phyloP scores from a whole-genome alignment of 208 protist genomes.

The Trypanosoma lewisi region DNA sequence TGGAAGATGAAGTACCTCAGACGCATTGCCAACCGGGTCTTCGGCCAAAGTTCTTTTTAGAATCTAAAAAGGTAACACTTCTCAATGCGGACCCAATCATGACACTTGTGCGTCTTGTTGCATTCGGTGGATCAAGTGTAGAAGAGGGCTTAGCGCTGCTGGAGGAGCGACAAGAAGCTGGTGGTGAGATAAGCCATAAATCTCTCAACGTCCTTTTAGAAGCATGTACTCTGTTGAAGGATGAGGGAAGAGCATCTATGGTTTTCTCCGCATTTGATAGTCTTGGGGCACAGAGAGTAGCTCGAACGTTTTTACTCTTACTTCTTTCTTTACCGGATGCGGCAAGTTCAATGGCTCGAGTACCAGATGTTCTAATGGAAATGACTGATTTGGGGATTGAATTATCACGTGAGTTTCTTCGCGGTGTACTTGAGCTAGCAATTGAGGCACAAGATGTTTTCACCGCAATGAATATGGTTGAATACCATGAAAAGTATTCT shows the following conservation, averaged over 20 bases:
- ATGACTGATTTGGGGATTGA: conserved; percentile 28
- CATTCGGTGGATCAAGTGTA: conserved; percentile 23
- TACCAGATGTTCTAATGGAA: conserved; percentile 27
- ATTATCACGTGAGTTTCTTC: conserved; percentile 30
- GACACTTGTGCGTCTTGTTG: conserved; percentile 37
- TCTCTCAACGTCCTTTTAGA: conserved; percentile 73
- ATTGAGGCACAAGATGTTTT: conserved; percentile 51
- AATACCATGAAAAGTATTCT: conserved; percentile 33
- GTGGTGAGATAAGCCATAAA: conserved; percentile 32
- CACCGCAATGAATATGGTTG: conserved; percentile 40
- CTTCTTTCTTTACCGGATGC: conserved; percentile 38
- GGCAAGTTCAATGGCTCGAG: conserved; percentile 7
- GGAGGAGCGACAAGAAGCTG: conserved; percentile 20
- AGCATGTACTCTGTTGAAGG: conserved; percentile 42
- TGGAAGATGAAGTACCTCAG: conserved; percentile 50
- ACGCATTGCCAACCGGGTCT: conserved; percentile 32
- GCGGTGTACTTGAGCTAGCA: conserved; percentile 49
- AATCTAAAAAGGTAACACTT: conserved; percentile 43
- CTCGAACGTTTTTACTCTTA: conserved; percentile 44
- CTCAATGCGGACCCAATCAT: conserved; percentile 57
- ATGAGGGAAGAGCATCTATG: conserved; percentile 35
- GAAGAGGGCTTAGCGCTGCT: conserved; percentile 23
- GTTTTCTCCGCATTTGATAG: conserved; percentile 39
- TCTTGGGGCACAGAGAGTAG: conserved; percentile 27
- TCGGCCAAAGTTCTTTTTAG: conserved; percentile 57